These are phyloP conservation scores for Mycena crocata DNA, from an alignment of 768 basidiomycete genomes.

Conservation along the genomic window DNA sequence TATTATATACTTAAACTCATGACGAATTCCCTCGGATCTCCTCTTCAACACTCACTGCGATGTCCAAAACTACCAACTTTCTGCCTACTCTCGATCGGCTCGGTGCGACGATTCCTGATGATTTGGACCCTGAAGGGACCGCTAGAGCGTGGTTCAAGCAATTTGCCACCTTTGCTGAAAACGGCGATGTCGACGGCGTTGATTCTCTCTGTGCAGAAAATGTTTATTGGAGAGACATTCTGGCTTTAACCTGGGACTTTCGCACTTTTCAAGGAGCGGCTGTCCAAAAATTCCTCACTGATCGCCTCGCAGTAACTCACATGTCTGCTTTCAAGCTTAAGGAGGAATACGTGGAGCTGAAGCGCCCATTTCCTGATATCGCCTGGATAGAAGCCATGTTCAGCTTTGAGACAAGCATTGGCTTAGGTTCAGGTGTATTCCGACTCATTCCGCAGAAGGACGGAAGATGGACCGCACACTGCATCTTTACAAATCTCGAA, in stretches of 20 bases:
- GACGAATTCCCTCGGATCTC: background rate
- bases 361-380: constrained; percentile 61
- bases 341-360: constrained; percentile 46
- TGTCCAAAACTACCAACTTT: constrained; percentile 14
- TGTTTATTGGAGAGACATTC: constrained; percentile 63
- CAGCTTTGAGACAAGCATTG: constrained; percentile 64
- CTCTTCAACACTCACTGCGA: background rate
- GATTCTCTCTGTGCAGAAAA: constrained; percentile 38
- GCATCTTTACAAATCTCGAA: constrained; percentile 69
- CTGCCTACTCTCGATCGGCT: constrained; percentile 45
- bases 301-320: constrained; percentile 46
- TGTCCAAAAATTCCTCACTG: constrained; percentile 53
- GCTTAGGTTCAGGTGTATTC: constrained; percentile 62
- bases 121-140: constrained; percentile 40
- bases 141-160: constrained; percentile 45
- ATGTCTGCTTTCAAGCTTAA: constrained; percentile 46
- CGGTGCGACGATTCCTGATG: constrained; percentile 34
- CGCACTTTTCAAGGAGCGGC: constrained; percentile 56
- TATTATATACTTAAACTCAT: background rate
- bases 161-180: constrained; percentile 32
- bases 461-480: constrained; percentile 69
- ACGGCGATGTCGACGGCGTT: constrained; percentile 30
- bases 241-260: constrained; percentile 66
- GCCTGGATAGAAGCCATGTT: constrained; percentile 70
- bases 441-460: constrained; percentile 61